These are phyloP conservation scores for Gossypium anomalum DNA, from an alignment of 345 rosid species.

Conservation along the genomic window DNA sequence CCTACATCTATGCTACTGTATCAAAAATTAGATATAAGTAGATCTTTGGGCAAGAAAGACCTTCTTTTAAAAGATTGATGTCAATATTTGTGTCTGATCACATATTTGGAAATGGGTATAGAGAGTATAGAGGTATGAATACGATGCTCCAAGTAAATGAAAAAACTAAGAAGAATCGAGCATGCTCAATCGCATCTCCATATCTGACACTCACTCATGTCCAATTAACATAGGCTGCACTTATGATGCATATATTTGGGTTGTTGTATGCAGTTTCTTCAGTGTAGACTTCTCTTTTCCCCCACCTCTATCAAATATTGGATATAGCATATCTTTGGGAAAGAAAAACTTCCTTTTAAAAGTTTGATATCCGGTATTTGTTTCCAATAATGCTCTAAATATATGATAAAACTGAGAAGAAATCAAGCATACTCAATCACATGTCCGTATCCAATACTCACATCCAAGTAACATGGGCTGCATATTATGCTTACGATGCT, in stretches of 20 bases:
- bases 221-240: background rate
- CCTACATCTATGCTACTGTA: conserved; percentile 9
- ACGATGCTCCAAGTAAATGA: background rate
- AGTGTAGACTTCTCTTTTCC: too few relatives aligned
- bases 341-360: too few relatives aligned
- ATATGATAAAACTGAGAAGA: background rate
- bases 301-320: too few relatives aligned
- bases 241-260: background rate
- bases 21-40: background rate
- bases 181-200: background rate
- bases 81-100: background rate
- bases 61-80: background rate
- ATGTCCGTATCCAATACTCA: background rate
- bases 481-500: background rate
- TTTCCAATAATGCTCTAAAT: background rate
- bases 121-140: background rate
- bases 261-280: background rate
- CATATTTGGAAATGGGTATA: background rate
- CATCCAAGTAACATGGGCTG: background rate
- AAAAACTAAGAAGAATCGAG: background rate
- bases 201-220: background rate
- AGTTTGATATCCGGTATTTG: too few relatives aligned
- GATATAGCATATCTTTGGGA: too few relatives aligned
- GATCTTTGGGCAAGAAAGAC: background rate
- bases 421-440: background rate